A percentile compares a stretch with the other conserved stretches of the same genome.
phyloP scores from a whole-genome alignment of 2,329 filamentous ascomycete species.

The Sarocladiaceae sp. region DNA sequence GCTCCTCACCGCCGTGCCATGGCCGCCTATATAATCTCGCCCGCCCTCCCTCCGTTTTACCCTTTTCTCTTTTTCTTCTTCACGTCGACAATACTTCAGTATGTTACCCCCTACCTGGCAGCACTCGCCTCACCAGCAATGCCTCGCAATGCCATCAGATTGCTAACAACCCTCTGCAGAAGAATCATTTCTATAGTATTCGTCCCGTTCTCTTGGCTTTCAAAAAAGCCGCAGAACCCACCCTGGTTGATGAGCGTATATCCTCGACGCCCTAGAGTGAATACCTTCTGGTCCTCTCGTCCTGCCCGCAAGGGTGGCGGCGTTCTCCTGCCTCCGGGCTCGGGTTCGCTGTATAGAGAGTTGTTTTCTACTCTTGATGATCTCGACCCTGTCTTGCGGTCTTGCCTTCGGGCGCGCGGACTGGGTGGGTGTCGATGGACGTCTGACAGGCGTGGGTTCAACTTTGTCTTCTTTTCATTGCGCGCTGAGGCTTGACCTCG shows the following conservation, averaged over 20 bases:
- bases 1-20: conserved; percentile 13
- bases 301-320: conserved; percentile 58
- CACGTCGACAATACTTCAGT: conserved; percentile 59
- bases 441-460: conserved; percentile 66
- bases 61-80: conserved; percentile 42
- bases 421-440: conserved; percentile 79
- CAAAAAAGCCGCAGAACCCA: conserved; percentile 90
- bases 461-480: conserved; percentile 46
- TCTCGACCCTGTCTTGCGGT: conserved; percentile 69
- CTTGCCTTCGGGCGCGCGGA: conserved; percentile 68
- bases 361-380: conserved; percentile 64
- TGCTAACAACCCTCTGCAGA: conserved; percentile 29
- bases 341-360: conserved; percentile 64
- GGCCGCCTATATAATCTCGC: conserved; percentile 34
- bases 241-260: conserved; percentile 88
- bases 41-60: conserved; percentile 23
- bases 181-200: conserved; percentile 99
- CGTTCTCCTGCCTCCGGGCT: conserved; percentile 14
- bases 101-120: conserved; percentile 28
- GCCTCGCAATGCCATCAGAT: not conserved
- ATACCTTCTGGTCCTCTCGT: conserved; percentile 55
- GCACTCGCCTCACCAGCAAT: conserved; percentile 10
- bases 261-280: conserved; percentile 90
- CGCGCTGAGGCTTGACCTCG: conserved; percentile 38
- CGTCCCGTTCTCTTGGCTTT: conserved; percentile 81